phyloP scores from a whole-genome alignment of 768 basidiomycete species.

The Plicaturopsis crispa region DNA sequence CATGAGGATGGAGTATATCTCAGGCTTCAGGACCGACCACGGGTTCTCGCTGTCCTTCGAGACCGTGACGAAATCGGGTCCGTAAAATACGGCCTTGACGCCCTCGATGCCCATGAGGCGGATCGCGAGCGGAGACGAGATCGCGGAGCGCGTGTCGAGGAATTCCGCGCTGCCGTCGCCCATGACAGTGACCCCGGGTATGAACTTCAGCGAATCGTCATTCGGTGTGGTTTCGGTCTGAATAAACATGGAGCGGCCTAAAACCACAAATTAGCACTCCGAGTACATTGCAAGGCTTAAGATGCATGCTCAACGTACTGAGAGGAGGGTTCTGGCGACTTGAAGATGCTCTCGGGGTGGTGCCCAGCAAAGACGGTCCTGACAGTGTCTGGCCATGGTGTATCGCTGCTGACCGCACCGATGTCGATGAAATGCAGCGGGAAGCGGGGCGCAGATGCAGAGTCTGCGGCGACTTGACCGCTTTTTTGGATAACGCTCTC shows the following conservation, averaged over 20 bases:
- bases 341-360: too few species aligned
- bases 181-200: slow-evolving; percentile 89
- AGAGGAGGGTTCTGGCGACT: too few species aligned
- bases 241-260: slow-evolving; percentile 94
- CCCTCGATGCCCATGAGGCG: slow-evolving; percentile 94
- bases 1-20: slow-evolving; percentile 94
- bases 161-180: slow-evolving; percentile 89
- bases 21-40: slow-evolving; percentile 93
- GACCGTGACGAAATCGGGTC: slow-evolving; percentile 97
- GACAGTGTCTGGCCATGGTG: too few species aligned
- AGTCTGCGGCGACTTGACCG: too few species aligned
- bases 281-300: too few species aligned
- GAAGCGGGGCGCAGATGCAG: too few species aligned
- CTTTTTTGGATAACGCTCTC: too few species aligned
- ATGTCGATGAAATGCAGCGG: too few species aligned
- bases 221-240: slow-evolving; percentile 98
- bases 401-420: too few species aligned
- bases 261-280: too few species aligned
- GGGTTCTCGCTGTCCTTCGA: slow-evolving; percentile 80
- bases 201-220: slow-evolving; percentile 95
- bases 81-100: slow-evolving; percentile 84
- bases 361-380: too few species aligned
- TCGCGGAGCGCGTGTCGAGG: slow-evolving; percentile 78
- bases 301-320: too few species aligned
- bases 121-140: slow-evolving; percentile 90